These are phyloP conservation scores for Quercus lobata DNA, from an alignment of 331 rosid genomes.

Conservation along the genomic window DNA sequence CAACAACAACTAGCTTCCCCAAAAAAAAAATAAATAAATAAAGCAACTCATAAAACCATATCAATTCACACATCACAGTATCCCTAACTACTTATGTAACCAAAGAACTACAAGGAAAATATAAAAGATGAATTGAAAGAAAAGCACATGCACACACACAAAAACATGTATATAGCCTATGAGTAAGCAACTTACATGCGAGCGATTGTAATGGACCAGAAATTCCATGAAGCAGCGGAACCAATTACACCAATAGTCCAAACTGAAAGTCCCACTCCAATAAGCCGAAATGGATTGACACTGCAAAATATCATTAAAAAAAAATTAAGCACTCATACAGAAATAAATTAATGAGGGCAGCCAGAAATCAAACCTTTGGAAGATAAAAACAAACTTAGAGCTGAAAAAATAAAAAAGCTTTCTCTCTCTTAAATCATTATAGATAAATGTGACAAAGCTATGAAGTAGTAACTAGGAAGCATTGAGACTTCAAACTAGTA, in stretches of 20 bases:
- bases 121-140: background rate
- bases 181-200: conserved; percentile 64
- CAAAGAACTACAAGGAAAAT: too few species aligned
- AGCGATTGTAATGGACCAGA: conserved; percentile 73
- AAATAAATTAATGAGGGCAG: conserved; percentile 1
- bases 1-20: too few species aligned
- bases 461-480: background rate
- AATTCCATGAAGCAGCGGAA: conserved; percentile 56
- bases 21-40: too few species aligned
- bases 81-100: too few species aligned
- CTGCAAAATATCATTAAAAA: conserved; percentile 38
- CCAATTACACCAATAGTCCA: conserved; percentile 72
- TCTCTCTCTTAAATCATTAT: background rate
- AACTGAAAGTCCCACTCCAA: conserved; percentile 83
- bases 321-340: background rate
- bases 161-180: background rate
- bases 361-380: conserved; percentile 1
- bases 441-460: background rate
- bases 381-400: background rate
- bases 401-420: background rate
- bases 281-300: conserved; percentile 80
- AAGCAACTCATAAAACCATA: too few species aligned
- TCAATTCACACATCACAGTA: too few species aligned
- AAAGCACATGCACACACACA: too few species aligned
- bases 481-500: too few species aligned